phyloP scores from a whole-genome alignment of 371 early-diverging fungal species.

The Lichtheimia corymbifera region DNA sequence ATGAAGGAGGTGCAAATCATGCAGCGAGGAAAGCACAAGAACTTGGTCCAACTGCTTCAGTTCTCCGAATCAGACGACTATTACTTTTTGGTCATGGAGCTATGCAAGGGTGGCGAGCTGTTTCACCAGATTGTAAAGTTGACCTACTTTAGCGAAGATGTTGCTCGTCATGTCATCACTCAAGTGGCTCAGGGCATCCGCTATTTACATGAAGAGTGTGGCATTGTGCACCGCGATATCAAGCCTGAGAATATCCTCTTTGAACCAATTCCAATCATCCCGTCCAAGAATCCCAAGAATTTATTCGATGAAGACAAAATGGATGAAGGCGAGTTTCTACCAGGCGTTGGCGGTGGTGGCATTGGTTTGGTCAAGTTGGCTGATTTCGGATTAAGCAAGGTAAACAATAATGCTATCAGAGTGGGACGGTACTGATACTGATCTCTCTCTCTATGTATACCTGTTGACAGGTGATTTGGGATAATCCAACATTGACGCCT shows the following conservation, averaged over 20 bases:
- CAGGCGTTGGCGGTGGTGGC: constrained; percentile 66
- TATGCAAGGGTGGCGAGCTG: constrained; percentile 84
- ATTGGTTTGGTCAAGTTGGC: constrained; percentile 71
- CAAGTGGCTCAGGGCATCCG: constrained; percentile 91
- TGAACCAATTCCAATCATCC: constrained; percentile 54
- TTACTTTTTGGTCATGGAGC: constrained; percentile 84
- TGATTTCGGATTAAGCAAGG: constrained; percentile 75
- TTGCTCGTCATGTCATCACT: constrained; percentile 79
- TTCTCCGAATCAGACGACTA: constrained; percentile 64
- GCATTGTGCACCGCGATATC: constrained; percentile 91
- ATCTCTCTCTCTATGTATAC: too few relatives aligned
- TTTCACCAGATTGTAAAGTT: constrained; percentile 83
- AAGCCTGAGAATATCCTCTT: constrained; percentile 89
- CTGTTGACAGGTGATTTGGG: background rate
- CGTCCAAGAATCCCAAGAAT: constrained; percentile 20
- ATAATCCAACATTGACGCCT: constrained; percentile 71
- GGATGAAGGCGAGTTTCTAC: constrained; percentile 59
- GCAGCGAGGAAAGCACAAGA: constrained; percentile 76
- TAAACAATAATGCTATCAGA: constrained; percentile 65
- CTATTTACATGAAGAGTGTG: constrained; percentile 87
- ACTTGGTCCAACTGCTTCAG: constrained; percentile 77
- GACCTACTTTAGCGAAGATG: constrained; percentile 78
- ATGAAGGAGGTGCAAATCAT: constrained; percentile 90
- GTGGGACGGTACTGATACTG: too few relatives aligned
- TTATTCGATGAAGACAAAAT: constrained; percentile 9